Evolutionary conservation across 1,284 basidiomycete genomes (phyloP), one percentile per base, ranked within the genome.

Genomic region (Volvariella surrecta): DNA sequence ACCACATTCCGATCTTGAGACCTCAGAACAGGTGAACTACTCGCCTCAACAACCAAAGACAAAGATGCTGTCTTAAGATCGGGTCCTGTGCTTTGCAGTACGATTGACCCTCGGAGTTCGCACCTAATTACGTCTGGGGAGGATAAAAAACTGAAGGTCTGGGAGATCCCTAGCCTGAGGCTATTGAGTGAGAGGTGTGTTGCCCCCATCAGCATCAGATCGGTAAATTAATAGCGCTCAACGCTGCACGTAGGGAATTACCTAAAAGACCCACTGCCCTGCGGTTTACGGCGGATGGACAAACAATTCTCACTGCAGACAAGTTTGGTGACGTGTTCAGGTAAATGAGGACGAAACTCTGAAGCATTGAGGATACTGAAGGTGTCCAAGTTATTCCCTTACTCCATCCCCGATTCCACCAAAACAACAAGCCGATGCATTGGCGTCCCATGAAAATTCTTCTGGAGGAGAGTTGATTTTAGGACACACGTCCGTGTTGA

Each of bases 281-380:
- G 31, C 54, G 57, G 1, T 78, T 91, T 52, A 79, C 76, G 0
- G 62, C 56, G 11, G 70, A 79, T 42, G 68, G 68, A 0, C 67
- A 79, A 48, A 78, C 67, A 11, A 79, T 86, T 50, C 63, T 87
- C 11, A 77, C 79, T 11, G 74, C 80, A n/a, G 89, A 92, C 62
- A 91, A 91, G 58, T 91, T 91, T 51, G 89, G 89, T 0, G 89
- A 92, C 54, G 72, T 91, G 13, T 89, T 88, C 64, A 78, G 77
- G 85, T 82, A 44, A 40, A 63, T 48, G 18, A n/a, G n/a, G 39
- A n/a, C 0, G 39, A 15, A 38, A 22, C 40, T 17, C 11, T n/a
- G 44, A 19, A 31, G n/a, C 37, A 24, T 16, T 4, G n/a, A 4
- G 28, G 19, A n/a, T 40, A 15, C 37, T 32, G 35, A 17, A 28